Conservation (phyloP, 805 yeast genomes). For the Starmerella stellata region DNA sequence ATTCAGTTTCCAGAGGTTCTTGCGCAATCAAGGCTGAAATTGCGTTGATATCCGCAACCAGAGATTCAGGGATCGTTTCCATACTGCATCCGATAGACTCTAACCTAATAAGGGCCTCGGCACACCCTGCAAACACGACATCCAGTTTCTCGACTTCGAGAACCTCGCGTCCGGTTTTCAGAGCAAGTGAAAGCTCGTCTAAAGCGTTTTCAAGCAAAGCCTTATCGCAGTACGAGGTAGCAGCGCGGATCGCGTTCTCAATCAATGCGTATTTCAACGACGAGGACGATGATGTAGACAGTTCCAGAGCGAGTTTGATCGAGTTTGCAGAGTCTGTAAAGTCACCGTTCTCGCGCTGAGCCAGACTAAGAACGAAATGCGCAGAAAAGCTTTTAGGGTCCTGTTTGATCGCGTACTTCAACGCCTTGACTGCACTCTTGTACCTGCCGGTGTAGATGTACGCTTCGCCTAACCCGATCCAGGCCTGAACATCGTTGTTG, state of each 20-base stretch:
- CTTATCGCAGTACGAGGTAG: conserved; percentile 33
- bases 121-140: background rate
- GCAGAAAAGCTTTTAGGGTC: conserved; percentile 44
- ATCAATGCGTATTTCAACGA: conserved; percentile 40
- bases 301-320: conserved; percentile 21
- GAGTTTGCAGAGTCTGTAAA: conserved; percentile 39
- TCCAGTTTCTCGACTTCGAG: background rate
- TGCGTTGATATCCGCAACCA: background rate
- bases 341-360: conserved; percentile 45
- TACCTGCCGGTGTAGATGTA: conserved; percentile 68
- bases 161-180: conserved; percentile 29
- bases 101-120: background rate
- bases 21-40: background rate
- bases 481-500: conserved; percentile 52
- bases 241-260: conserved; percentile 23
- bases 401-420: conserved; percentile 41
- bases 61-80: background rate
- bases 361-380: conserved; percentile 46
- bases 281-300: conserved; percentile 23
- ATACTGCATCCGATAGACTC: background rate
- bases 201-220: conserved; percentile 57
- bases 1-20: background rate
- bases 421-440: conserved; percentile 74
- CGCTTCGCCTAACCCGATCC: conserved; percentile 97
- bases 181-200: conserved; percentile 30